These are phyloP conservation scores for Yueomyces sp. DNA, from an alignment of 805 yeast species.

Conservation along the genomic window DNA sequence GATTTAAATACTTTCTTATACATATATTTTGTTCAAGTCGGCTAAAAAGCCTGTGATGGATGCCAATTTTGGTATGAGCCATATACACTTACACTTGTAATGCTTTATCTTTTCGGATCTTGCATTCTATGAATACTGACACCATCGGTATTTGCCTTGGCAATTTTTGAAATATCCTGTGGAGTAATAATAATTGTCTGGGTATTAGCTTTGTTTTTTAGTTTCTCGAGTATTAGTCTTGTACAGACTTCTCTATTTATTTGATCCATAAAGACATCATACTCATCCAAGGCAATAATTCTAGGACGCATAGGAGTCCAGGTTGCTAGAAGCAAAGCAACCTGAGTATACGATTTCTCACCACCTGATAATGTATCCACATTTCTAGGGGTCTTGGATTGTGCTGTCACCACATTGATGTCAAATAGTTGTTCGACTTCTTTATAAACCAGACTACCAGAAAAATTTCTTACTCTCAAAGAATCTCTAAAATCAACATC, in stretches of 20 bases:
- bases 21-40: not conserved
- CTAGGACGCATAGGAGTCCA: conserved; percentile 90
- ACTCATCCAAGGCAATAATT: conserved; percentile 86
- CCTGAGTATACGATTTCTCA: conserved; percentile 87
- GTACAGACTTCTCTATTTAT: conserved; percentile 76
- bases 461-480: conserved; percentile 52
- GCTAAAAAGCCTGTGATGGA: conserved; percentile 1
- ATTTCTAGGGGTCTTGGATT: conserved; percentile 44
- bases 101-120: conserved; percentile 26
- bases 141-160: conserved; percentile 46
- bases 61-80: conserved; percentile 3
- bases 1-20: not conserved
- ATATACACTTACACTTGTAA: conserved; percentile 1
- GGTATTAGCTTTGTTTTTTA: conserved; percentile 44
- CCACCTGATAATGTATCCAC: conserved; percentile 91
- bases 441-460: conserved; percentile 59
- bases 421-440: conserved; percentile 36
- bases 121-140: conserved; percentile 53
- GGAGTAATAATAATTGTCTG: conserved; percentile 94
- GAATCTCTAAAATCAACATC: conserved; percentile 46
- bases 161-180: conserved; percentile 58
- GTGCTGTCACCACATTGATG: conserved; percentile 49
- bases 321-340: conserved; percentile 72
- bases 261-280: conserved; percentile 95
- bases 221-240: conserved; percentile 54